Base-by-base conservation (phyloP, 2,329 filamentous ascomycete species). In the Xylaria sp. region DNA sequence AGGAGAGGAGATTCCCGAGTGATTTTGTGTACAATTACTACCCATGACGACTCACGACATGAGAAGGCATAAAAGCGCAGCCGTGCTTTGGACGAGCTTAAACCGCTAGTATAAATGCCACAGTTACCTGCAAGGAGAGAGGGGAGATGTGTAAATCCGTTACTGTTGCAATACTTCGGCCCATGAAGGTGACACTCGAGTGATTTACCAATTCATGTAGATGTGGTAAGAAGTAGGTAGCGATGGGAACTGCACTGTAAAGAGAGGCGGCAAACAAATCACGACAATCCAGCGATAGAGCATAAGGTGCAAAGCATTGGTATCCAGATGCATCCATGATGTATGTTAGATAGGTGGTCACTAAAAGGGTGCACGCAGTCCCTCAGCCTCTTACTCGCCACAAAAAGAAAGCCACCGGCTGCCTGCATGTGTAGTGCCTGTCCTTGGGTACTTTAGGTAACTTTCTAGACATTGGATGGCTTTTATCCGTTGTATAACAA, bases 41-140 rank as follows among this genome's bases (percentile, higher is more conserved):
- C 40, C 53, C 37, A 41, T 63, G 33, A 62, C 47, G 62, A 64
- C 40, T 59, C 54, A 62, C 40, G 62, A 64, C n/a, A 35, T 6
- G 43, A 52, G 48, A 48, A 43, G 46, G 44, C 53, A 64, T 58
- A 64, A 54, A 64, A 53, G 48, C 61, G 31, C 21, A 47, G 54
- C 7, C 58, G 54, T 46, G 56, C 15, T 54, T 52, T 54, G 47
- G 21, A 17, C 35, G 17, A 38, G n/a, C 41, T 23, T 46, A 46
- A 51, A 61, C 19, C 53, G 17, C 31, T 47, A 54, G 58, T 43
- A 23, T n/a, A 29, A 38, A 44, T 47, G 51, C 41, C 4, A 23
- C 19, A 25, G 15, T 52, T 23, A 19, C 17, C n/a, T 31, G 17
- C 21, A 17, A 11, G 55, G 41, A 27, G 35, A 11, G 11, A 47